Base-by-base conservation (phyloP, 768 basidiomycete genomes). In the Tephrocybe sp. region DNA sequence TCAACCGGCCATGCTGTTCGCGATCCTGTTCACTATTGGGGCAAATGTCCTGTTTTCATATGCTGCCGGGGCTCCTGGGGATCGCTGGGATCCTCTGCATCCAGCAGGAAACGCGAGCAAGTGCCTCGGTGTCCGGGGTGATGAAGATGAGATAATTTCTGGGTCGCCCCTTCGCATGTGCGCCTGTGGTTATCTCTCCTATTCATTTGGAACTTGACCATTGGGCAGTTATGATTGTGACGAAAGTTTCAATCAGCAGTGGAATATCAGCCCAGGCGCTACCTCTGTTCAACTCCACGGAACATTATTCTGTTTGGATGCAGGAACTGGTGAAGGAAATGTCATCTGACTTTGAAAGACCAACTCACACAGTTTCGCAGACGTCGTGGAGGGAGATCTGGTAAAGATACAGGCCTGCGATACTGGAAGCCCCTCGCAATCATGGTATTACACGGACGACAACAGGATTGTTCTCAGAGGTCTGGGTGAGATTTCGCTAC, bases 351-450 rank as follows among this genome's bases (percentile, higher is more conserved):
- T 57, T 57, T 1, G 52, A 69, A 55, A 66, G 67, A 54, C 64
- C 69, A 15, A 18, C 43, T 8, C 43, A 28, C 25, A 16, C 4
- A 24, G 31, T 18, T 44, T 15, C 12, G 6, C 42, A 66, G 64
- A n/a, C 37, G 64, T 68, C 9, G 61, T 48, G 39, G 67, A 63
- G 21, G 65, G 61, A 1, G 51, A 60, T 11, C 58, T 59, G 0
- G 55, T 69, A 57, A 69, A 69, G 53, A 67, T 71, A n/a, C 67
- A 68, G 68, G 49, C 64, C 38, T 71, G 69, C 47, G 63, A 54
- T 45, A 58, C 62, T 36, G 58, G 62, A 21, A 58, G 69, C n/a
- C 63, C 67, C 5, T 64, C 67, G 4, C 69, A 71, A 45, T 49
- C 63, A 19, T 71, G 69, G 68, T 62, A 51, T 44, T 68, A 63